Evolutionary conservation across 202 grass and related monocot species (phyloP).

Genomic region (Eragrostis tef): DNA sequence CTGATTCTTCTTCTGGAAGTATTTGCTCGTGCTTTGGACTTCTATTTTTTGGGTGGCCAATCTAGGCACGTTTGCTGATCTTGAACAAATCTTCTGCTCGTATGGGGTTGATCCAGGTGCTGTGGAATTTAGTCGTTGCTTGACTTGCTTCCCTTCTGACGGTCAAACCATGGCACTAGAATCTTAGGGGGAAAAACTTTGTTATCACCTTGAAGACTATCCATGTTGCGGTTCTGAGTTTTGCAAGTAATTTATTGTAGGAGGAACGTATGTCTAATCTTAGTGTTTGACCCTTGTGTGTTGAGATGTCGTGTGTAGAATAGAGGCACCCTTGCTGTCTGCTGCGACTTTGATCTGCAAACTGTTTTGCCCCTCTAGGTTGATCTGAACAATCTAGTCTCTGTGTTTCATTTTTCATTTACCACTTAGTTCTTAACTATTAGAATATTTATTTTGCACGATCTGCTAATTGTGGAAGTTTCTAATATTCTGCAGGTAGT

Average conservation of each 20-base stretch:
- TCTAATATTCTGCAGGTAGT: slow-evolving; percentile 49
- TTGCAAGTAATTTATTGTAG: slow-evolving; percentile 41
- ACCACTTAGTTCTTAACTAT: neutral
- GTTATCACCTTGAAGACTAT: neutral
- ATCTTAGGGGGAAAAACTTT: neutral
- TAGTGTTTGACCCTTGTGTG: slow-evolving; percentile 44
- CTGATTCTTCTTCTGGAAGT: slow-evolving; percentile 34
- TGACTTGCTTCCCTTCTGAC: slow-evolving; percentile 6
- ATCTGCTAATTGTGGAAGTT: slow-evolving; percentile 28
- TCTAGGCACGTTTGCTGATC: slow-evolving; percentile 25
- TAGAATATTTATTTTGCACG: slow-evolving; percentile 19
- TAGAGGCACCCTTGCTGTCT: neutral
- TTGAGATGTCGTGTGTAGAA: neutral
- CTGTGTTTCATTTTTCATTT: slow-evolving; percentile 22
- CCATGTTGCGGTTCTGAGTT: neutral
- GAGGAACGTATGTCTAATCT: slow-evolving; percentile 31
- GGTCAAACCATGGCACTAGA: slow-evolving; percentile 11
- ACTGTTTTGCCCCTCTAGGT: slow-evolving; percentile 1
- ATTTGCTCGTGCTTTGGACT: slow-evolving; percentile 21
- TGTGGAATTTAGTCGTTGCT: neutral
- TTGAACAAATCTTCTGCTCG: too few relatives aligned
- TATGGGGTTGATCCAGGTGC: neutral
- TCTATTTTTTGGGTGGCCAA: neutral
- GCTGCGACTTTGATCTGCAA: slow-evolving; percentile 28
- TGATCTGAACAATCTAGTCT: neutral